Evolutionary conservation across 2,329 filamentous ascomycete genomes (phyloP).

Genomic region (Penicillium expansum): DNA sequence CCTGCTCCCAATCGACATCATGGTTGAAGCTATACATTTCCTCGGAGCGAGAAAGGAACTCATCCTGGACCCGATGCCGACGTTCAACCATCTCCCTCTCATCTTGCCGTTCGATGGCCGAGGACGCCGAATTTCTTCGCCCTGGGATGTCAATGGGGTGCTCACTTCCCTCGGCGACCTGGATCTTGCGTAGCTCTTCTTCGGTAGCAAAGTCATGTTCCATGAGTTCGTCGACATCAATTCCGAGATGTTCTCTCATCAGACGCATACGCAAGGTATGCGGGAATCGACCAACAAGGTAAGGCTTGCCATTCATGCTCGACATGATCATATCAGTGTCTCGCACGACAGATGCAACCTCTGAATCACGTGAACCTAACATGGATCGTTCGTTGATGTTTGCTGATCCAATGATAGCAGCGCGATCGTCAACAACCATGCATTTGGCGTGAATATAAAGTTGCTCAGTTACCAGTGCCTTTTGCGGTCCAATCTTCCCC

Average conservation of each 20-base stretch:
- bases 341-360: conserved; percentile 83
- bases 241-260: conserved; percentile 95
- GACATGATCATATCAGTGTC: conserved; percentile 93
- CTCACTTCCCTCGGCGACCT: conserved; percentile 50
- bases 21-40: conserved; percentile 69
- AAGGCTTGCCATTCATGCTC: conserved; percentile 84
- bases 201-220: conserved; percentile 73
- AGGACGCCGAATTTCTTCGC: conserved; percentile 30
- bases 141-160: conserved; percentile 22
- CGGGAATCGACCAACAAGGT: conserved; percentile 86
- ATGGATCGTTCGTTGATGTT: conserved; percentile 99
- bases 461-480: conserved; percentile 87
- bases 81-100: conserved; percentile 45
- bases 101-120: conserved; percentile 38
- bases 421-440: conserved; percentile 91
- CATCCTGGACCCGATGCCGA: conserved; percentile 51
- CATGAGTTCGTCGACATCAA: conserved; percentile 87
- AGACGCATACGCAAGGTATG: conserved; percentile 88
- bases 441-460: conserved; percentile 97
- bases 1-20: conserved; percentile 64
- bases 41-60: conserved; percentile 57
- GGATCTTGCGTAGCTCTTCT: conserved; percentile 59
- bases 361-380: conserved; percentile 87
- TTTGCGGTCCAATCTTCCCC: conserved; percentile 82
- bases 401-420: conserved; percentile 91